Percentiles rank a stretch among this genome's conserved stretches.
Evolutionary conservation across 257 asterid species (phyloP).

Genomic region (Fraxinus anomala): DNA sequence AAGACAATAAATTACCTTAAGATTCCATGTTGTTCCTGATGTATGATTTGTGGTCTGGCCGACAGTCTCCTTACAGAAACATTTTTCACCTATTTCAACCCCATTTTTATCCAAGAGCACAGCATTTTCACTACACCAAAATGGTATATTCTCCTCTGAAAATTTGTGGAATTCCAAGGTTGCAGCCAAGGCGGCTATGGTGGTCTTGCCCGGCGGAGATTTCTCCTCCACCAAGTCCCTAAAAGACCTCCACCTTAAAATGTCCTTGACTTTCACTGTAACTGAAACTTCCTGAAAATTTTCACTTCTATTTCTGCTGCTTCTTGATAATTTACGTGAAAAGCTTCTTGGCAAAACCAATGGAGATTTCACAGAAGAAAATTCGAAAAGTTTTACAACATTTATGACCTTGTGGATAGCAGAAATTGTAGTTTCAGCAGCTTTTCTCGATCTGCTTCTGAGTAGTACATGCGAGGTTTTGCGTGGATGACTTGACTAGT

Average conservation of each 20-base stretch:
- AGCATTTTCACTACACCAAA: slow-evolving; percentile 43
- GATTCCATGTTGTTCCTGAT: slow-evolving; percentile 18
- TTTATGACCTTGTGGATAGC: slow-evolving; percentile 57
- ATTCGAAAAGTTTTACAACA: slow-evolving; percentile 52
- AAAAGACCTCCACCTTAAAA: slow-evolving; percentile 73
- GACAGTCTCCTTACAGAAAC: background rate
- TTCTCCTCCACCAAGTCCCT: slow-evolving; percentile 58
- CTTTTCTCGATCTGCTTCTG: slow-evolving; percentile 49
- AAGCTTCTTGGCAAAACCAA: slow-evolving; percentile 35
- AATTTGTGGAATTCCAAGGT: slow-evolving; percentile 44
- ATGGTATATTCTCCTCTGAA: slow-evolving; percentile 55
- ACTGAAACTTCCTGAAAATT: slow-evolving; percentile 2
- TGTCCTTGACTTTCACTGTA: slow-evolving; percentile 67
- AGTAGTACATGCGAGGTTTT: slow-evolving; percentile 37
- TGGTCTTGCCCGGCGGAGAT: slow-evolving; percentile 31
- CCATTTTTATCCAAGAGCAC: slow-evolving; percentile 28
- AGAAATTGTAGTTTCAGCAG: slow-evolving; percentile 56
- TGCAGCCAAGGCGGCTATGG: slow-evolving; percentile 16
- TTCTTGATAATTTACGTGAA: slow-evolving; percentile 37
- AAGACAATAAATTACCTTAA: slow-evolving; percentile 32
- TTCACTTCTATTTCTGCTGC: slow-evolving; percentile 9
- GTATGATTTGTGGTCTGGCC: background rate
- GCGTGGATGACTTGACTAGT: slow-evolving; percentile 25
- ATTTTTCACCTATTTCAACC: slow-evolving; percentile 12
- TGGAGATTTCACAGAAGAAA: slow-evolving; percentile 43